These are phyloP conservation scores for Leishmania lainsoni DNA, from an alignment of 208 protist species.

Conservation along the genomic window DNA sequence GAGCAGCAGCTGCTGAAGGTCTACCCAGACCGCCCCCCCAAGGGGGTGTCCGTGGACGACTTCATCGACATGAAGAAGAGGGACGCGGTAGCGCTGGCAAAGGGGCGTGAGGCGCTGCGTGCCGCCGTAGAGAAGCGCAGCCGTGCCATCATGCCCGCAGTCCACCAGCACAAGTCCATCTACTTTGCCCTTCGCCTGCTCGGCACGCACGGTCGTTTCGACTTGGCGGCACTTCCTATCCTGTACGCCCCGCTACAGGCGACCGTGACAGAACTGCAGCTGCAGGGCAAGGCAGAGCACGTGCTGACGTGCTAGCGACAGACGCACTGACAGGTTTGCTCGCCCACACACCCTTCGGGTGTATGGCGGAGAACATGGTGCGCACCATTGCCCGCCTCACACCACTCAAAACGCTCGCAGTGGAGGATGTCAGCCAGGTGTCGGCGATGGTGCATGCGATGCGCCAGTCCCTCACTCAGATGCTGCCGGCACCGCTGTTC, in stretches of 20 bases:
- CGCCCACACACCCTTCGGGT: slow-evolving; percentile 55
- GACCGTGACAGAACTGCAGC: slow-evolving; percentile 17
- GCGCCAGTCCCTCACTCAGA: slow-evolving; percentile 67
- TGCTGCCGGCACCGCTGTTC: slow-evolving; percentile 85
- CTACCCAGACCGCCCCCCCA: slow-evolving; percentile 79
- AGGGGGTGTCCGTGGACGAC: slow-evolving; percentile 85
- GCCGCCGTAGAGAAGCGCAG: slow-evolving; percentile 63
- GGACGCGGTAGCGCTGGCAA: slow-evolving; percentile 74
- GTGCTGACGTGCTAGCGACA: slow-evolving; percentile 54
- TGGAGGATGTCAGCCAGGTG: slow-evolving; percentile 67
- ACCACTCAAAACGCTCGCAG: slow-evolving; percentile 48
- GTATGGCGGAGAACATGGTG: slow-evolving; percentile 61
- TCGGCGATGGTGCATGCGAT: slow-evolving; percentile 63
- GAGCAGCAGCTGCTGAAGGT: slow-evolving; percentile 80
- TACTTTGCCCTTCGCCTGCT: slow-evolving; percentile 72
- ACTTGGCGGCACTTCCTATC: slow-evolving; percentile 48
- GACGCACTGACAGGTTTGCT: slow-evolving; percentile 74
- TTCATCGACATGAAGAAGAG: slow-evolving; percentile 80
- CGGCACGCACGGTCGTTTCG: slow-evolving; percentile 66
- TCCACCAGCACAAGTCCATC: slow-evolving; percentile 53
- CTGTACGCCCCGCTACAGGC: slow-evolving; percentile 71
- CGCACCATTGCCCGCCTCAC: slow-evolving; percentile 55
- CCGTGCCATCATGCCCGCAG: slow-evolving; percentile 30
- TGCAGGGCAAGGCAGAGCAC: slow-evolving; percentile 32
- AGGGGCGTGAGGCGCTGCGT: slow-evolving; percentile 68